Evolutionary conservation across 192 early-diverging fungal genomes (phyloP).

Genomic region (Gonapodya prolifera): DNA sequence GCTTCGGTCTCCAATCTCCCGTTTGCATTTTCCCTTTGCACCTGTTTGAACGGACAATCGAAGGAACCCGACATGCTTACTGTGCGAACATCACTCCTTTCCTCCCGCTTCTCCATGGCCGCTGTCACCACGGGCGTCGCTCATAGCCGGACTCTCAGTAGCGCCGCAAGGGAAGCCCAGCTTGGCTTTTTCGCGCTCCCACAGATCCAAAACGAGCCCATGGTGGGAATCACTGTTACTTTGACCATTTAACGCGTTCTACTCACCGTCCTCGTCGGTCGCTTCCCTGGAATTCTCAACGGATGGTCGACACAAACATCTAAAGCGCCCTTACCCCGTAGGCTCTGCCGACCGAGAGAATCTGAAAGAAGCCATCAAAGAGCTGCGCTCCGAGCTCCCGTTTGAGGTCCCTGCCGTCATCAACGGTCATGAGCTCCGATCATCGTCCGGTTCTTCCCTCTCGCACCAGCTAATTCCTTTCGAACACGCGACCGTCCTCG

Average conservation of each 20-base stretch:
- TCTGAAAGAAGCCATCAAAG: slow-evolving; percentile 64
- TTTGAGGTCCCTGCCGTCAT: slow-evolving; percentile 71
- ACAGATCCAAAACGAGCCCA: slow-evolving; percentile 74
- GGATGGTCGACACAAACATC: too few species aligned
- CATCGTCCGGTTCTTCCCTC: slow-evolving; percentile 47
- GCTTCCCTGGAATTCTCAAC: too few species aligned
- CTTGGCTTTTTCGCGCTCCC: slow-evolving; percentile 73
- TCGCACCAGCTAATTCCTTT: slow-evolving; percentile 69
- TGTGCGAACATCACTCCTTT: too few species aligned
- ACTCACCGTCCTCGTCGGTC: background rate
- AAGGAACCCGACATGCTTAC: too few species aligned
- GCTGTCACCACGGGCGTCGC: too few species aligned
- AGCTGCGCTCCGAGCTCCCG: slow-evolving; percentile 52
- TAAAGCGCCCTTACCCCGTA: slow-evolving; percentile 18
- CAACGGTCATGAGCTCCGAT: slow-evolving; percentile 71
- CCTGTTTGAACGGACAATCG: too few species aligned
- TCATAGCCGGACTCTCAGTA: too few species aligned
- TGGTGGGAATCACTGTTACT: too few species aligned
- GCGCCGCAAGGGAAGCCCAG: too few species aligned
- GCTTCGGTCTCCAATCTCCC: too few species aligned
- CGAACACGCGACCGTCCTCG: slow-evolving; percentile 66
- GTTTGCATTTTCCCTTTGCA: too few species aligned
- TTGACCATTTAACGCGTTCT: background rate
- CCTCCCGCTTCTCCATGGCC: too few species aligned
- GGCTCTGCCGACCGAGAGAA: slow-evolving; percentile 57